These are phyloP conservation scores for Trichoderma sp. DNA, from an alignment of 2,329 filamentous ascomycete species.

Conservation along the genomic window DNA sequence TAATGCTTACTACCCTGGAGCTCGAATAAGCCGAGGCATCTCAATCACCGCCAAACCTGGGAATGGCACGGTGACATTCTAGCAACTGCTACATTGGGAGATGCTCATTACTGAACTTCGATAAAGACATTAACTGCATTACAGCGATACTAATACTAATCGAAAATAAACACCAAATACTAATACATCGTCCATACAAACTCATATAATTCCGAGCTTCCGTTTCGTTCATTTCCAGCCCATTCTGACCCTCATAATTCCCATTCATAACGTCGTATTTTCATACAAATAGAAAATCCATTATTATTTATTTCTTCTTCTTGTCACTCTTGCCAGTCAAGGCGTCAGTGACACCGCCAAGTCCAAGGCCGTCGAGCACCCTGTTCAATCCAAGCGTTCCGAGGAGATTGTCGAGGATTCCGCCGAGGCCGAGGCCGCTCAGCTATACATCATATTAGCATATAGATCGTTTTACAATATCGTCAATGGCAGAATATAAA, in stretches of 20 bases:
- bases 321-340: conserved; percentile 46
- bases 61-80: neutral
- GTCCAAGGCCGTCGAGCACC: conserved; percentile 70
- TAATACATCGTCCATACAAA: neutral
- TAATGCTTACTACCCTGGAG: neutral
- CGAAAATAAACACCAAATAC: neutral
- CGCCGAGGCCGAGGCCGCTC: conserved; percentile 77
- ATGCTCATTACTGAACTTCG: neutral
- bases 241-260: neutral
- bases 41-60: neutral
- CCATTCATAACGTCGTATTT: neutral
- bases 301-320: conserved; percentile 26
- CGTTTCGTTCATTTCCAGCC: neutral
- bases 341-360: conserved; percentile 47
- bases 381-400: conserved; percentile 75
- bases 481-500: neutral
- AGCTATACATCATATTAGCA: conserved; percentile 41
- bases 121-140: neutral
- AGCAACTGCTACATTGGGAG: neutral
- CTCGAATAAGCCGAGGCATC: neutral
- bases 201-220: neutral
- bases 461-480: neutral
- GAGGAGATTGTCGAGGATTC: conserved; percentile 74
- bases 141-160: neutral
- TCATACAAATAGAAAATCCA: neutral